Evolutionary conservation across 2,329 filamentous ascomycete species (phyloP).

Genomic region (Alternaria longipes): DNA sequence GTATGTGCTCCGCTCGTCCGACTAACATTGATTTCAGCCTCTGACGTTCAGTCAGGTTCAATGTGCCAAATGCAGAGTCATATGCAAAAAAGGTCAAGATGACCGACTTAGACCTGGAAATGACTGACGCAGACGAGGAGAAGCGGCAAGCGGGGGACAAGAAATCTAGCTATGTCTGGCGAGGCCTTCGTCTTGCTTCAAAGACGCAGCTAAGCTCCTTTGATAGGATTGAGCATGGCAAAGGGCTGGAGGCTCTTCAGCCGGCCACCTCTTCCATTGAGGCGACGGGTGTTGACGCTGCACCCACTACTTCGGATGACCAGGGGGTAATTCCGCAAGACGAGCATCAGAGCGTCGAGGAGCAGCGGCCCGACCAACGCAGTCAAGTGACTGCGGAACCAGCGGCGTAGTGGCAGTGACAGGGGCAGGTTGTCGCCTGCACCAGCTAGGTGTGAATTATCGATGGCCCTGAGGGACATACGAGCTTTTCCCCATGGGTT

Average conservation of each 20-base stretch:
- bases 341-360: conserved; percentile 51
- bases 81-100: conserved; percentile 79
- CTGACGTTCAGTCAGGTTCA: conserved; percentile 63
- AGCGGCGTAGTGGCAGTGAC: conserved; percentile 37
- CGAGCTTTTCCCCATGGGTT: conserved; percentile 42
- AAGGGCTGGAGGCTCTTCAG: conserved; percentile 67
- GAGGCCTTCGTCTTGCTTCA: conserved; percentile 82
- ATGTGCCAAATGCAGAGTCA: conserved; percentile 72
- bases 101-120: conserved; percentile 86
- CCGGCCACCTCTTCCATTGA: conserved; percentile 46
- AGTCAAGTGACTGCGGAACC: conserved; percentile 49
- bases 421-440: conserved; percentile 37
- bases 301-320: conserved; percentile 46
- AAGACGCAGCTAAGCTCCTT: conserved; percentile 78
- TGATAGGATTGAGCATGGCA: conserved; percentile 82
- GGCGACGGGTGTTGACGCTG: conserved; percentile 46
- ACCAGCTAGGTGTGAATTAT: conserved; percentile 43
- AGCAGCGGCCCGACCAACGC: conserved; percentile 51
- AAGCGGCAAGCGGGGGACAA: conserved; percentile 69
- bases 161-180: conserved; percentile 91
- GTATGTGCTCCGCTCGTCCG: conserved; percentile 52
- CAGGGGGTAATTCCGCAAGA: conserved; percentile 49
- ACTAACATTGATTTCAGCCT: conserved; percentile 18
- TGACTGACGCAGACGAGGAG: conserved; percentile 73
- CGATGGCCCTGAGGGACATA: conserved; percentile 29